phyloP scores from a whole-genome alignment of 371 early-diverging fungal genomes.

The Mucor piriformis region DNA sequence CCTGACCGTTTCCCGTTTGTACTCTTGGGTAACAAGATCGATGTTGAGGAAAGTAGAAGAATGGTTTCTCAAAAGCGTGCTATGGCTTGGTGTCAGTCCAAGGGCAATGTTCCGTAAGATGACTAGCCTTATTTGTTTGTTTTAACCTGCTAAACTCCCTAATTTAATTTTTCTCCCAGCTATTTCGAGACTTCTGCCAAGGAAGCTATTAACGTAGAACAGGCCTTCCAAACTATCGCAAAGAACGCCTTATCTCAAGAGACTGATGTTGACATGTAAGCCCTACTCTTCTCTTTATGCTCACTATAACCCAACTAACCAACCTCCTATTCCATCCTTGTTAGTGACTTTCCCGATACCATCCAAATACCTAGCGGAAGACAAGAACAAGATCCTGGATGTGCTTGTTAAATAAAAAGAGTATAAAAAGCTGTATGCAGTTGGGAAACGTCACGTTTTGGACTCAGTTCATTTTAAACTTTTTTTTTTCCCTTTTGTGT shows the following conservation, averaged over 20 bases:
- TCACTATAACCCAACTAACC: too few species aligned
- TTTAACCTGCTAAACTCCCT: neutral
- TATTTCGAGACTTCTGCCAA: constrained; percentile 98
- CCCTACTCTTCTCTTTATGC: neutral
- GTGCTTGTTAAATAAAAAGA: constrained; percentile 39
- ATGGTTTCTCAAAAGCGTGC: constrained; percentile 94
- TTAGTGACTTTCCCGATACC: constrained; percentile 91
- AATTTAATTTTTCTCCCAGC: constrained; percentile 8
- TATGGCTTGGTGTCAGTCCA: constrained; percentile 93
- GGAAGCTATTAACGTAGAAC: constrained; percentile 96
- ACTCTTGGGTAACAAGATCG: constrained; percentile 98
- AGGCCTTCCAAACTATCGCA: constrained; percentile 95
- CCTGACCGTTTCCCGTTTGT: constrained; percentile 98
- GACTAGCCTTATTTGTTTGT: neutral
- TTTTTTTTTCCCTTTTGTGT: neutral
- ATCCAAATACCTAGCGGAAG: constrained; percentile 83
- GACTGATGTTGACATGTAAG: constrained; percentile 84
- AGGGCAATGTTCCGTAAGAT: constrained; percentile 89
- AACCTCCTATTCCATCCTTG: neutral
- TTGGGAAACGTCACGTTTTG: neutral
- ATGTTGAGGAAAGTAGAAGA: constrained; percentile 91
- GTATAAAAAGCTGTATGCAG: neutral
- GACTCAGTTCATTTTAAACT: neutral
- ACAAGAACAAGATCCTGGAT: constrained; percentile 60
- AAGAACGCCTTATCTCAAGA: constrained; percentile 93